These are phyloP conservation scores for Metroxylon sagu DNA, from an alignment of 176 grass and related monocot species.

Conservation along the genomic window DNA sequence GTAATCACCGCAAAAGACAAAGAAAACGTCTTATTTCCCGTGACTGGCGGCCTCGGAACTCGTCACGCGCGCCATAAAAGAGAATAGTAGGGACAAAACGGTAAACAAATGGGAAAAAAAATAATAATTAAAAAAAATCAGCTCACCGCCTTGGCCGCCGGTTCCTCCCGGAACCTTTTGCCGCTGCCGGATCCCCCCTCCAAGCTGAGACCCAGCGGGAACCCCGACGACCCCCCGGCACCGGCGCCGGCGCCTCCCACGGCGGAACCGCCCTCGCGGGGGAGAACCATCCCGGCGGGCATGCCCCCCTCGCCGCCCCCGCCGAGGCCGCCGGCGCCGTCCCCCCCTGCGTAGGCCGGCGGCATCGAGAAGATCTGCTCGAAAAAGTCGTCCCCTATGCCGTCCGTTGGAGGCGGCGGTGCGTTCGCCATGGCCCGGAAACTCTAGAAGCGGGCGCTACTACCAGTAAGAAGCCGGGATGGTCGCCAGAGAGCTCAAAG, in stretches of 20 bases:
- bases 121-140: no score
- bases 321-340: slow-evolving; percentile 21
- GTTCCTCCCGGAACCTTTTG: slow-evolving; percentile 44
- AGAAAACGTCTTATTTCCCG: no score
- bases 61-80: no score
- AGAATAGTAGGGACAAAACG: no score
- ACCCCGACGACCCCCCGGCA: background rate
- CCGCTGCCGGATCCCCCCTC: slow-evolving; percentile 34
- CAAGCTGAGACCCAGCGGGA: slow-evolving; percentile 16
- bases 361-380: slow-evolving; percentile 80
- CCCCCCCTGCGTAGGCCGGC: slow-evolving; percentile 20
- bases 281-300: slow-evolving; percentile 13
- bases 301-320: slow-evolving; percentile 16
- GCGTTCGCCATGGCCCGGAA: slow-evolving; percentile 49
- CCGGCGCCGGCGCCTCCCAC: background rate
- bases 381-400: slow-evolving; percentile 62
- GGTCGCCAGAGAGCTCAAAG: no score
- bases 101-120: no score
- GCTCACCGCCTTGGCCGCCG: slow-evolving; percentile 10
- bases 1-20: no score
- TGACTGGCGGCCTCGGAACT: no score
- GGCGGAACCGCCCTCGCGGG: no score
- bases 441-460: no score
- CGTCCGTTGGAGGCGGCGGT: slow-evolving; percentile 36
- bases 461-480: no score